Evolutionary conservation across 176 grass and related monocot species (phyloP).

Genomic region (Bolboschoenus planiculmis): DNA sequence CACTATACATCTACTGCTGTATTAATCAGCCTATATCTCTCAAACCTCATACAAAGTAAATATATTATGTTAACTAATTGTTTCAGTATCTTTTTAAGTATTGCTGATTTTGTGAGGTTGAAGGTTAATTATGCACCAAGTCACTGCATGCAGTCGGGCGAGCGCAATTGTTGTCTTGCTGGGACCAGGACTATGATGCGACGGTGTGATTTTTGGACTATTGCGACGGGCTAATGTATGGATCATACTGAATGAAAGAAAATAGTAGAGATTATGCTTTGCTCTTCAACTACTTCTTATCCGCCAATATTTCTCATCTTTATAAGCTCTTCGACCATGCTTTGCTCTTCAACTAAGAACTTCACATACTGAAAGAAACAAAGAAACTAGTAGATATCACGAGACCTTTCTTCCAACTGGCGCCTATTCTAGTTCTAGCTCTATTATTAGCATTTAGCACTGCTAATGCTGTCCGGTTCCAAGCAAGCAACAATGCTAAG

Average conservation of each 20-base stretch:
- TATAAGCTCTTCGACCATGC: not conserved
- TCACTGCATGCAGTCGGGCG: slow-evolving; percentile 41
- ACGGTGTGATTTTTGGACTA: slow-evolving; percentile 59
- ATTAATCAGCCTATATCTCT: not conserved
- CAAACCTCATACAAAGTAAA: not conserved
- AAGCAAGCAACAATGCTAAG: slow-evolving; percentile 41
- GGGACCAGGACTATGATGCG: slow-evolving; percentile 58
- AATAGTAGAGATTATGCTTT: too few species aligned
- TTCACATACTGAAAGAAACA: not conserved
- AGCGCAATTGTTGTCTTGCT: slow-evolving; percentile 39
- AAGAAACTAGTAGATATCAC: slow-evolving; percentile 5
- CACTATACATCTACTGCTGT: not conserved
- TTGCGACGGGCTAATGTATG: slow-evolving; percentile 27
- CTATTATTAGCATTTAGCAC: not conserved
- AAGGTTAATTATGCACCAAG: slow-evolving; percentile 38
- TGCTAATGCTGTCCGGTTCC: slow-evolving; percentile 33
- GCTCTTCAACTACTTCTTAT: too few species aligned
- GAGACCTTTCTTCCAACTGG: not conserved
- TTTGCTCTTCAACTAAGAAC: not conserved
- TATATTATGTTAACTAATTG: not conserved
- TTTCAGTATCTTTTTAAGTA: not conserved
- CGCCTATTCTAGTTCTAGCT: not conserved
- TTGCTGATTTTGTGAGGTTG: slow-evolving; percentile 74
- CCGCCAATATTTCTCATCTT: not conserved
- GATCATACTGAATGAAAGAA: too few species aligned